phyloP scores from a whole-genome alignment of 179 eudicot species.

The Silene coronaria region DNA sequence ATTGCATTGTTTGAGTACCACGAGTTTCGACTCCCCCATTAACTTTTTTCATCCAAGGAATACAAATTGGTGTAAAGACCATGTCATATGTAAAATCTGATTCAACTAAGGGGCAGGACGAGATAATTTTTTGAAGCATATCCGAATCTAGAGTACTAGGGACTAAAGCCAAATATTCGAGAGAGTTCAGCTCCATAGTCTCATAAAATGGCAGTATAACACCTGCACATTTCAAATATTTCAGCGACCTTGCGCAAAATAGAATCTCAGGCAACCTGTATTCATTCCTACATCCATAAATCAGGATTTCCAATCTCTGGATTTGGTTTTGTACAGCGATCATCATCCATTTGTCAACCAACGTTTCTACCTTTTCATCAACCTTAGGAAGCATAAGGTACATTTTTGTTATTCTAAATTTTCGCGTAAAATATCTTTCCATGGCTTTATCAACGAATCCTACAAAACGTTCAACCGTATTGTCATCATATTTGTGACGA shows the following conservation, averaged over 20 bases:
- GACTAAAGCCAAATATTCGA: not conserved
- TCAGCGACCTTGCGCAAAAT: not conserved
- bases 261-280: not conserved
- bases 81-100: not conserved
- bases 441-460: too few species aligned
- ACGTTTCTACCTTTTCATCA: not conserved
- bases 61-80: not conserved
- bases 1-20: not conserved
- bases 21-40: not conserved
- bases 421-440: not conserved
- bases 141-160: not conserved
- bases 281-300: too few species aligned
- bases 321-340: not conserved
- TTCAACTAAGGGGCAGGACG: slow-evolving; percentile 11
- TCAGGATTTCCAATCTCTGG: too few species aligned
- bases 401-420: not conserved
- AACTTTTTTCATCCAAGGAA: slow-evolving; percentile 3
- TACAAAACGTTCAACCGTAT: too few species aligned
- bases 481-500: too few species aligned
- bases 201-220: not conserved
- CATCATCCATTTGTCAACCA: slow-evolving; percentile 6
- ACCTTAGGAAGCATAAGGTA: not conserved
- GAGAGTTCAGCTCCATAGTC: not conserved
- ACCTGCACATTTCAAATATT: not conserved
- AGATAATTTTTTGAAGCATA: slow-evolving; percentile 6